These are phyloP conservation scores for Barbarea vulgaris DNA, from an alignment of 345 rosid genomes.

Conservation along the genomic window DNA sequence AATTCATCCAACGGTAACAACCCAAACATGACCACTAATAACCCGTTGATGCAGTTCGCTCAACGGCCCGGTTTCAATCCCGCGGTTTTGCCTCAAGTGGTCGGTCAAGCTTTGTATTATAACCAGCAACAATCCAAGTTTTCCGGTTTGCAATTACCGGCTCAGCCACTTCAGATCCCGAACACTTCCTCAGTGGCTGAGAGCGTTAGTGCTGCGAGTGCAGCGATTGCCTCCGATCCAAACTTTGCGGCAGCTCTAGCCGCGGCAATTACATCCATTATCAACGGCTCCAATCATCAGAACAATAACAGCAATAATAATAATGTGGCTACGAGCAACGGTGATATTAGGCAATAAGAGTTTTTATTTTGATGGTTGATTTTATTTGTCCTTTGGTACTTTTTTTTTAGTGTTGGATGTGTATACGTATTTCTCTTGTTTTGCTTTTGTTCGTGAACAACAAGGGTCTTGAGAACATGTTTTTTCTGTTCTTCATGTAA, in stretches of 20 bases:
- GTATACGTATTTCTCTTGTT: conserved; percentile 1
- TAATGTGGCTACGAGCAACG: conserved; percentile 38
- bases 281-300: conserved; percentile 50
- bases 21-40: conserved; percentile 40
- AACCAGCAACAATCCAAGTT: conserved; percentile 72
- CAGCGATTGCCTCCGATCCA: conserved; percentile 94
- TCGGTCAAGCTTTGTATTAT: conserved; percentile 69
- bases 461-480: conserved; percentile 29
- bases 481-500: conserved; percentile 34
- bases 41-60: conserved; percentile 42
- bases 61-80: conserved; percentile 41
- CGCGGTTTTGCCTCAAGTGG: conserved; percentile 52
- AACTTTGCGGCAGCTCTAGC: conserved; percentile 94
- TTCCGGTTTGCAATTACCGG: conserved; percentile 80
- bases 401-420: conserved; percentile 32
- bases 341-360: conserved; percentile 39
- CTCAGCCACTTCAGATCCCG: conserved; percentile 37
- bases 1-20: conserved; percentile 46
- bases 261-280: conserved; percentile 90
- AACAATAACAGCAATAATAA: conserved; percentile 31
- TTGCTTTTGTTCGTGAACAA: conserved; percentile 25
- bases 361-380: conserved; percentile 9
- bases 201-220: conserved; percentile 53
- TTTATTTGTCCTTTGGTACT: background rate
- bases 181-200: conserved; percentile 50